Evolutionary conservation across 441 rosid species (phyloP), one percentile per base, ranked within the genome.

Genomic region (Brassica balearica): DNA sequence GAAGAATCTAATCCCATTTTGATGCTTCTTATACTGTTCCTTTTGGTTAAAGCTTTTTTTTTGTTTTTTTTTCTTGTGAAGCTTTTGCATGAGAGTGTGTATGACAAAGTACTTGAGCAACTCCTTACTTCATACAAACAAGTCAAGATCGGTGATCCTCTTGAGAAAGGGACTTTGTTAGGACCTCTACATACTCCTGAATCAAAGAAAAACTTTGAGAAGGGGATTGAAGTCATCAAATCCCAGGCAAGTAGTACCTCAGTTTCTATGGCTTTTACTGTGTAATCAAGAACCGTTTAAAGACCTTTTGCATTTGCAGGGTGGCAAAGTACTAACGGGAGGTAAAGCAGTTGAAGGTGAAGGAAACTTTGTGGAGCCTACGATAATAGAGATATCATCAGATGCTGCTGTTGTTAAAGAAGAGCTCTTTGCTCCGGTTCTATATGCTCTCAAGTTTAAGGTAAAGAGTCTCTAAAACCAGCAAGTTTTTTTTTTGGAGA

Each of bases 281-380:
- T 3, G 7, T 68, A 53, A 19, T 58, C 55, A 65, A 65, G 38
- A 78, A 29, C 43, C 6, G 2, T 3, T 34, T 34, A 34, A 34
- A 34, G 19, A 19, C 19, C 2, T 58, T 14, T 36, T 62, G 43
- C 19, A 12, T 72, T 62, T 71, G 41, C 92, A 96, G 99, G 99
- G 97, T 17, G 98, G 98, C 27, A 94, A 87, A 84, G 85, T 94
- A 78, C 88, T 96, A 59, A 86, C 92, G 0, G 99, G 99, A 0
- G 99, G 99, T 38, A 84, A 86, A 10, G 82, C 82, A 66, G 79
- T 94, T 17, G 91, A 88, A 59, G 82, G 90, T 1, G 92, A 91
- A 79, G 98, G 99, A 69, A 92, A 96, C 89, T 96, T 87, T 76
- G 99, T 96, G 76, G 92, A 90, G 81, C 99, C 99, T 6, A 94